Evolutionary conservation across 2,329 filamentous ascomycete genomes (phyloP).

Genomic region (Westerdykella aurantiaca): DNA sequence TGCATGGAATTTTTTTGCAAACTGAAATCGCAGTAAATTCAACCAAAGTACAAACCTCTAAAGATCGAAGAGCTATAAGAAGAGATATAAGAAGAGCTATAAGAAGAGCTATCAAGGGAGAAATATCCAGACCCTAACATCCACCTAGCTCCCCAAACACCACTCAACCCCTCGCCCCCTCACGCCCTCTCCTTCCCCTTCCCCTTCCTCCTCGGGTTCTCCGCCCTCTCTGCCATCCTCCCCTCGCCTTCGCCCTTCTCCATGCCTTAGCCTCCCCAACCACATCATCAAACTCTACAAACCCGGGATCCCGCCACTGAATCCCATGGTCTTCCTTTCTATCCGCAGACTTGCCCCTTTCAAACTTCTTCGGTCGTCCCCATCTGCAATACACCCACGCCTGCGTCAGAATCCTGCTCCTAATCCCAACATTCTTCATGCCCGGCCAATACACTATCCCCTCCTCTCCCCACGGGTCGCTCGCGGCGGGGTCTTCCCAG

Average conservation of each 20-base stretch:
- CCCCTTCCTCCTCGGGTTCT: too few species aligned
- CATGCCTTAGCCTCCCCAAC: slow-evolving; percentile 10
- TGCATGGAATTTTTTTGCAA: too few species aligned
- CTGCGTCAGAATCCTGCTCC: slow-evolving; percentile 11
- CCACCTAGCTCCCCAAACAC: too few species aligned
- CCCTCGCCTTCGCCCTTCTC: neutral
- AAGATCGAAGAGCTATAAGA: too few species aligned
- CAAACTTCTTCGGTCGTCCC: slow-evolving; percentile 12
- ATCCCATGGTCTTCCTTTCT: slow-evolving; percentile 14
- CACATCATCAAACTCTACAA: slow-evolving; percentile 20
- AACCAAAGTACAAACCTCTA: too few species aligned
- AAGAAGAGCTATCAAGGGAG: too few species aligned
- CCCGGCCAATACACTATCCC: neutral
- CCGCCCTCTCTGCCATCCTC: too few species aligned
- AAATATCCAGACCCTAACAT: too few species aligned
- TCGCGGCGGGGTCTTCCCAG: slow-evolving; percentile 14
- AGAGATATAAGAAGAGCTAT: too few species aligned
- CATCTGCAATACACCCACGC: slow-evolving; percentile 26
- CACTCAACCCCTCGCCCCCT: too few species aligned
- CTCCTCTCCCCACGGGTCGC: neutral
- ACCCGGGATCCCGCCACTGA: slow-evolving; percentile 18
- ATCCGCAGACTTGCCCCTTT: slow-evolving; percentile 5
- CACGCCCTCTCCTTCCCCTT: too few species aligned
- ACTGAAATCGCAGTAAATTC: too few species aligned
- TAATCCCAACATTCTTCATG: slow-evolving; percentile 7